Base-by-base conservation (phyloP, 2,329 filamentous ascomycete genomes). In the Elsinoe perseae region DNA sequence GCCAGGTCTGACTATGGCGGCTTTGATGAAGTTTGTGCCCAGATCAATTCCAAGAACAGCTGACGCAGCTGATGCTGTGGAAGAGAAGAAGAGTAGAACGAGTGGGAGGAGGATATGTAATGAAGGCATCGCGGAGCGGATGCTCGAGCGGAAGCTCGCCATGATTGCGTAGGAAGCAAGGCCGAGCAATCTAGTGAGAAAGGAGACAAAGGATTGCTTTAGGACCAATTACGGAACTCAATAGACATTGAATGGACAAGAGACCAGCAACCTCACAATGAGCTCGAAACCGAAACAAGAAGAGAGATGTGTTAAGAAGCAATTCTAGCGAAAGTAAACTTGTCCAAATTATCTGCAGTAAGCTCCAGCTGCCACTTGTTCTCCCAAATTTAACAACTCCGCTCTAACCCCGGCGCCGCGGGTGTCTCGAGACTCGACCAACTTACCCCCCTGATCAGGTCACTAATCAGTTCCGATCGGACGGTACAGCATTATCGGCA, bases 21-120 rank as follows among this genome's bases (percentile, higher is more conserved):
- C 92, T 77, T 97, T 98, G 75, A 98, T 87, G 75, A 95, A 96
- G 71, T 95, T 89, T 57, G 93, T 96, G 63, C 93, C 93, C 56
- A 98, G 79, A 73, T 98, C 93, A 65, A 98, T 81, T 61, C 93
- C 93, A 20, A 98, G 77, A 16, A 97, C 91, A 54, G 89, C 89
- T 7, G 89, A 82, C 34, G 80, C 80, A 56, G 80, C 82, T 57
- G 80, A 80, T 57, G 81, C 78, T 54, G 80, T 78, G 59, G 75
- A 74, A 20, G 74, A 73, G 63, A 82, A 77, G 57, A 84, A 72
- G 57, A 81, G 72, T 18, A 84, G 65, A 30, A 83, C 64, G 50
- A 80, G 63, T 12, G 77, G 64, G 57, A 77, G 65, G 75, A 66
- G 54, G 73, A 60, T 25, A 59, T 60, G 50, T 25, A 50, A 38